A percentile compares a stretch with the other conserved stretches of the same genome.
Evolutionary conservation across 2,329 filamentous ascomycete species (phyloP).

Genomic region (Westerdykella aurantiaca): DNA sequence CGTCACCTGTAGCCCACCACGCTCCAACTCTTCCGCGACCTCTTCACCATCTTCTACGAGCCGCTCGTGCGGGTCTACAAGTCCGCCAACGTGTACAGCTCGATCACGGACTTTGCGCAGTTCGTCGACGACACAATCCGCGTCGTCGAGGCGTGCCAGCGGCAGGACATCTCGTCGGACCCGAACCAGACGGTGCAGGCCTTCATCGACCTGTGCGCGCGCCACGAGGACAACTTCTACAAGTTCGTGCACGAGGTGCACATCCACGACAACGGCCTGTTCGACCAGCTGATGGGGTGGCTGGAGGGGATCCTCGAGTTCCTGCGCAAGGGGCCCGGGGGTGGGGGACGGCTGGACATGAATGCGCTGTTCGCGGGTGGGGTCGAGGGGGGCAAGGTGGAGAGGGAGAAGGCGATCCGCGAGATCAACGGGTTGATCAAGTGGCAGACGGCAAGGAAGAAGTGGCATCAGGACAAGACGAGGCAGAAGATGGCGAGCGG

Average conservation of each 20-base stretch:
- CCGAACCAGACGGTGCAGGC: conserved; percentile 97
- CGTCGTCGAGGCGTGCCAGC: conserved; percentile 63
- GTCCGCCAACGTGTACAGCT: conserved; percentile 95
- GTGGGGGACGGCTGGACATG: conserved; percentile 83
- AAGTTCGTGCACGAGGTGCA: conserved; percentile 99
- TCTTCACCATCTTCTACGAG: conserved; percentile 99
- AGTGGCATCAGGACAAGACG: conserved; percentile 97
- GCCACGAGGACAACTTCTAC: conserved; percentile 96
- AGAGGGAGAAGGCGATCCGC: conserved; percentile 64
- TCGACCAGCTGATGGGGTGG: conserved; percentile 95
- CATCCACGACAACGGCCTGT: conserved; percentile 91
- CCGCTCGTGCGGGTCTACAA: conserved; percentile 96
- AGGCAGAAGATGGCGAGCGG: conserved; percentile 96
- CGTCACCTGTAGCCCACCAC: conserved; percentile 61
- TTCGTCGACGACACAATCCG: conserved; percentile 92
- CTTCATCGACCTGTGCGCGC: conserved; percentile 92
- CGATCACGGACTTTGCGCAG: conserved; percentile 88
- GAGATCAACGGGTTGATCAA: conserved; percentile 84
- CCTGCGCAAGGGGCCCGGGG: conserved; percentile 70
- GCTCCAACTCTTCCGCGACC: conserved; percentile 86
- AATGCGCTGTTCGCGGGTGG: conserved; percentile 87
- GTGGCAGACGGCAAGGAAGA: conserved; percentile 94
- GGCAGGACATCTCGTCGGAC: conserved; percentile 81
- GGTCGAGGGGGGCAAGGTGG: conserved; percentile 59
- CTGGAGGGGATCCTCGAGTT: conserved; percentile 94